These are phyloP conservation scores for Metschnikowia baotianmanensis DNA, from an alignment of 805 yeast genomes.

Conservation along the genomic window DNA sequence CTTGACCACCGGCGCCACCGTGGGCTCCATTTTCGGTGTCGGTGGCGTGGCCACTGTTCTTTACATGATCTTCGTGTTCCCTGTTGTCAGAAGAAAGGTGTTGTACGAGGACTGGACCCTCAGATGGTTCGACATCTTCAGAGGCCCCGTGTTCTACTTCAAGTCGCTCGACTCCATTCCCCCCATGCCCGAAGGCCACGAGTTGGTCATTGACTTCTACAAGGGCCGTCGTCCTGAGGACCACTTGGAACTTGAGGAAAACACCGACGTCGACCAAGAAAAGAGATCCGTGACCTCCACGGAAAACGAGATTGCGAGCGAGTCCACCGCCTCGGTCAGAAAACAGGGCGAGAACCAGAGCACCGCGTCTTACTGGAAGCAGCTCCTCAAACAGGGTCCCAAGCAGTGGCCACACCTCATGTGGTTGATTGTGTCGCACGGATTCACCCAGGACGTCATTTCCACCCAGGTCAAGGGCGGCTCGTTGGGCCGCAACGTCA, in stretches of 20 bases:
- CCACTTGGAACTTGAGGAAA: slow-evolving; percentile 16
- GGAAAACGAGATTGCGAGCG: slow-evolving; percentile 12
- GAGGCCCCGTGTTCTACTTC: slow-evolving; percentile 59
- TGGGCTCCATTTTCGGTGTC: slow-evolving; percentile 62
- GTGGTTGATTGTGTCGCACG: slow-evolving; percentile 53
- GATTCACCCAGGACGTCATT: slow-evolving; percentile 65
- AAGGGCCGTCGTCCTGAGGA: slow-evolving; percentile 48
- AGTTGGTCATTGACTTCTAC: slow-evolving; percentile 61
- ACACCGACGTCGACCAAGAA: slow-evolving; percentile 16
- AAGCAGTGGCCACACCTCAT: slow-evolving; percentile 51
- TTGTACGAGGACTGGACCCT: slow-evolving; percentile 66
- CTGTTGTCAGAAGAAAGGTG: slow-evolving; percentile 60
- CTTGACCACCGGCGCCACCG: slow-evolving; percentile 50
- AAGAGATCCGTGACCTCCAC: slow-evolving; percentile 8
- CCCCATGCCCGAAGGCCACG: slow-evolving; percentile 61
- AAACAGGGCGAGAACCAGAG: slow-evolving; percentile 25
- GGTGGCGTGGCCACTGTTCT: slow-evolving; percentile 55
- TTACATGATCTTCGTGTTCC: slow-evolving; percentile 55
- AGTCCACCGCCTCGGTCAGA: slow-evolving; percentile 1
- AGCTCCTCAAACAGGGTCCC: slow-evolving; percentile 46
- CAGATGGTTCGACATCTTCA: slow-evolving; percentile 50
- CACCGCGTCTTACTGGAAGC: slow-evolving; percentile 41
- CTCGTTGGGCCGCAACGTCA: slow-evolving; percentile 45
- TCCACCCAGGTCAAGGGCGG: slow-evolving; percentile 40
- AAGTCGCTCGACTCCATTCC: slow-evolving; percentile 57